Evolutionary conservation across 2,329 filamentous ascomycete genomes (phyloP), one percentile per base, ranked within the genome.

Genomic region (Aspergillus transmontanensis): DNA sequence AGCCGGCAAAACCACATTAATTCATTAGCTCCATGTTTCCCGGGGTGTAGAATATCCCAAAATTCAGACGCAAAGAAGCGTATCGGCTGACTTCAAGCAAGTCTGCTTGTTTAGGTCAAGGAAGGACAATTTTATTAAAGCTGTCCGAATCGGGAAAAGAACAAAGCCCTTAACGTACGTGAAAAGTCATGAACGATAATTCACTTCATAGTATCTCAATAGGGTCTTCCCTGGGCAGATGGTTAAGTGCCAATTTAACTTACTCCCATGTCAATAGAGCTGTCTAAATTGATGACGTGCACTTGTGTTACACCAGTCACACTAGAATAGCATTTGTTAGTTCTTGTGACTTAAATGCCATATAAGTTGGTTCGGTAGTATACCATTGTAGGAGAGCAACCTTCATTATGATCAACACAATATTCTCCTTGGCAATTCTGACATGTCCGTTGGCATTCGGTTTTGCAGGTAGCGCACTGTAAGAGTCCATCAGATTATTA

Each of bases 401-500:
- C 91, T 68, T 93, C 91, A 69, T 96, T 93, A 74, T 96, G 92
- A 61, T 90, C 84, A 64, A 90, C 85, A 76, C 94, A 97, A 76
- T 96, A 97, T 58, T 91, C 91, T 60, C 90, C 90, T 48, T 85
- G 85, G 77, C 94, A 97, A 63, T 84, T 85, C 64, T 82, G 84
- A 75, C 94, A 97, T 39, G 82, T 84, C 53, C 88, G 86, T 72
- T 94, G 91, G 30, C 89, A 92, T 50, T 84, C 79, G 30, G 85
- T 80, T 72, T 93, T 92, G 79, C 94, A 97, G 45, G 87, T 84
- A 57, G 86, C 85, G 75, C 94, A 97, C 89, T 93, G 67, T n/a
- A 62, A 32, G 16, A 58, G 23, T 64, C 41, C 66, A 36, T 56
- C 23, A 57, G 50, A 23, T 21, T 28, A 30, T 3, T 21, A 57